Evolutionary conservation across 202 grass and related monocot species (phyloP).

Genomic region (Panicum virgatum): DNA sequence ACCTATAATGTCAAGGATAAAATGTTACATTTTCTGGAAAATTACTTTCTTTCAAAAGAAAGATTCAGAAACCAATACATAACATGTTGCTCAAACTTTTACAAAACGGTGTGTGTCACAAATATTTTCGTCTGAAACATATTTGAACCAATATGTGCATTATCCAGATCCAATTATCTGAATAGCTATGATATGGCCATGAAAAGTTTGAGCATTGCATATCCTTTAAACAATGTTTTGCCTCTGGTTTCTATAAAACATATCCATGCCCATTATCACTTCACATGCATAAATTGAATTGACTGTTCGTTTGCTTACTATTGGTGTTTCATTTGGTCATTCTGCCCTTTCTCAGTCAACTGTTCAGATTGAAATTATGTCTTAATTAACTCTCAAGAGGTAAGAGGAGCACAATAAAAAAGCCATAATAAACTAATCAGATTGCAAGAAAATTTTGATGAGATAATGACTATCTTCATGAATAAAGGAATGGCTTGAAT

Average conservation of each 20-base stretch:
- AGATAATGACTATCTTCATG: background rate
- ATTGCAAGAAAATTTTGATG: background rate
- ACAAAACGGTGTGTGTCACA: background rate
- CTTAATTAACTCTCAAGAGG: background rate
- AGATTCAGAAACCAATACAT: background rate
- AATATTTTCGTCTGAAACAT: background rate
- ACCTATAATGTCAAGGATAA: conserved; percentile 48
- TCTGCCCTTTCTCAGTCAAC: background rate
- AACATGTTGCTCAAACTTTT: background rate
- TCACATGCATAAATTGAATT: background rate
- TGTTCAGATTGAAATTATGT: background rate
- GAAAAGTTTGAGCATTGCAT: background rate
- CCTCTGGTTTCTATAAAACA: background rate
- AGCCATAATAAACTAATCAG: background rate
- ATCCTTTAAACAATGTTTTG: background rate
- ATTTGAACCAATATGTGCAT: background rate
- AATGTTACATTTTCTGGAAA: conserved; percentile 15
- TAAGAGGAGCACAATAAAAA: background rate
- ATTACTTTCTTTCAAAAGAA: background rate
- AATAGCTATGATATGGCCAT: background rate
- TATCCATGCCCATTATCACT: background rate
- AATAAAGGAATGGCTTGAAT: background rate
- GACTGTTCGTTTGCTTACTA: background rate
- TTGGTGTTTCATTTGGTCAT: background rate
- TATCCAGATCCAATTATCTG: background rate